Base-by-base conservation (phyloP, 768 basidiomycete genomes). In the Agaricus blazei region DNA sequence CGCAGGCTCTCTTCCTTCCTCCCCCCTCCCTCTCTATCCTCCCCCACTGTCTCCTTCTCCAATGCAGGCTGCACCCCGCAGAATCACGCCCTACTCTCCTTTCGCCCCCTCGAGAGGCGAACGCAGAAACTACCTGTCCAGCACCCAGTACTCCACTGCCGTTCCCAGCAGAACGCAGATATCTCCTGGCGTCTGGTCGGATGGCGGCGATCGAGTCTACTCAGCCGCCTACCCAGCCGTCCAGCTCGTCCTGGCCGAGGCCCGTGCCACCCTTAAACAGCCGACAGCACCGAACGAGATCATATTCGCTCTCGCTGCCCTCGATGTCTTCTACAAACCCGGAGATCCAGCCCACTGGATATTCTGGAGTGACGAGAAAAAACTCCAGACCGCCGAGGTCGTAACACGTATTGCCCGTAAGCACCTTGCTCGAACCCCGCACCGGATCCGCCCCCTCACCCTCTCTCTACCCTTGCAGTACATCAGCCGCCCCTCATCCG, bases 351-450 rank as follows among this genome's bases (percentile, higher is more conserved):
- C 76, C 5, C 84, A 85, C 61, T 81, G 81, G 78, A 67, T 81
- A n/a, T 79, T 87, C 64, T 87, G 85, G 85, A 76, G 73, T 45
- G 74, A 72, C 58, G 75, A 74, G 47, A 71, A 74, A 61, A 79
- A 77, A 63, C 66, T 63, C 54, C 66, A 65, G 24, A 84, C 81
- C 15, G 82, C 82, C 14, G 66, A 67, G n/a, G 64, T 76, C 53
- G 79, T 87, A 31, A 76, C 81, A 63, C 74, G 72, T 44, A 71
- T 84, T 52, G 68, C 79, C 49, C 68, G 85, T 85, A 64, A 63
- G 83, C 78, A 42, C 50, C 58, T 23, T 24, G 26, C 19, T 43
- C 40, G 29, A 43, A 52, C 36, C 43, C 2, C 24, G n/a, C 43
- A 31, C 23, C 24, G 42, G 34, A 5, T n/a, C 9, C 43, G 26